Evolutionary conservation across 2,329 filamentous ascomycete species (phyloP).

Genomic region (Chalara sp.): DNA sequence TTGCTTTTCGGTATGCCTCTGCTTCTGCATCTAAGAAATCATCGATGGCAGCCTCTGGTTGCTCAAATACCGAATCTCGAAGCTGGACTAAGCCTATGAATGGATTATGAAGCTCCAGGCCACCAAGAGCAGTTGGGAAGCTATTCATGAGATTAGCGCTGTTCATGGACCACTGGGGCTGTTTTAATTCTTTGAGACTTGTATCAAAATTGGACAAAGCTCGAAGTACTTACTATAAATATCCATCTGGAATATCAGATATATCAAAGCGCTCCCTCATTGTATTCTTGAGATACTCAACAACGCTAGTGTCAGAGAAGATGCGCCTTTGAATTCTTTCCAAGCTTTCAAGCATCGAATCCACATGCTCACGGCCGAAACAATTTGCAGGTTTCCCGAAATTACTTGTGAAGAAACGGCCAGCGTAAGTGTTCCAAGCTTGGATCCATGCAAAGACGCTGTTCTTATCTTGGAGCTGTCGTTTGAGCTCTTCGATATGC

Average conservation of each 20-base stretch:
- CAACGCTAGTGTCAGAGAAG: conserved; percentile 38
- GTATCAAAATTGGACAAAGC: too few species aligned
- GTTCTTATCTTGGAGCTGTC: conserved; percentile 43
- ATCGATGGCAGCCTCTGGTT: conserved; percentile 21
- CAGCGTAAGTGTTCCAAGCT: conserved; percentile 52
- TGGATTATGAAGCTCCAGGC: conserved; percentile 34
- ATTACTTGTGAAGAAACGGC: conserved; percentile 49
- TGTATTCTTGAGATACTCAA: conserved; percentile 39
- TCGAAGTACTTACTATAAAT: conserved; percentile 23
- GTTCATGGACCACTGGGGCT: too few species aligned
- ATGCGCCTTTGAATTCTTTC: conserved; percentile 43
- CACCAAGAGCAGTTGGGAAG: conserved; percentile 33
- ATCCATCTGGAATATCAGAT: conserved; percentile 32
- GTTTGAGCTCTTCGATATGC: conserved; percentile 49
- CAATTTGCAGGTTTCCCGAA: conserved; percentile 49
- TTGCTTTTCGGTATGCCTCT: not conserved
- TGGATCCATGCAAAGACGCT: conserved; percentile 51
- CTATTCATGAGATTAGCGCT: too few species aligned
- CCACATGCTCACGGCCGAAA: conserved; percentile 47
- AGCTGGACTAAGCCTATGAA: conserved; percentile 30
- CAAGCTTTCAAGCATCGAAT: conserved; percentile 46
- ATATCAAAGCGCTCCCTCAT: conserved; percentile 43
- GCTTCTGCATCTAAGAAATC: conserved; percentile 20
- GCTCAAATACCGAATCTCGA: conserved; percentile 18
- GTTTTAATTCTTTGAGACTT: too few species aligned